Percentiles rank a stretch among this genome's conserved stretches.
These are phyloP conservation scores for Pythium sp. DNA, from an alignment of 352 stramenopile genomes.

Conservation along the genomic window DNA sequence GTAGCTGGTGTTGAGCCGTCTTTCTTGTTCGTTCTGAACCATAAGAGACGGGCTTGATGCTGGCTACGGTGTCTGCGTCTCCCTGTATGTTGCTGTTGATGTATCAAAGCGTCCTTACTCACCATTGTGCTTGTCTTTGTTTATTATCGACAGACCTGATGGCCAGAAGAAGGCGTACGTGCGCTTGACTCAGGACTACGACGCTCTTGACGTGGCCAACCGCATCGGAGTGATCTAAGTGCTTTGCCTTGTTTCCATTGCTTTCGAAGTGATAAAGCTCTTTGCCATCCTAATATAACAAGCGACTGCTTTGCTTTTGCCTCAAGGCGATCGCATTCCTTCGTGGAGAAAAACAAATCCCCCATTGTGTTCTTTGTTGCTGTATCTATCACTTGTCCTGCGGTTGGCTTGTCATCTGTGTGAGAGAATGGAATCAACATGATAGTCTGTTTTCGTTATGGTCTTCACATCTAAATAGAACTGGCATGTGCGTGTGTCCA, in stretches of 20 bases:
- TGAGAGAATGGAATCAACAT: background rate
- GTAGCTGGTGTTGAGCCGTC: background rate
- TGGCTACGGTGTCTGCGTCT: slow-evolving; percentile 24
- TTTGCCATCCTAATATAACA: slow-evolving; percentile 64
- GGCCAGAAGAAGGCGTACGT: slow-evolving; percentile 99
- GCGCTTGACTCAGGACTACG: slow-evolving; percentile 97
- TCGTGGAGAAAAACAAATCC: slow-evolving; percentile 12
- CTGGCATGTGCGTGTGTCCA: slow-evolving; percentile 1
- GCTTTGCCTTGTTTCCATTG: slow-evolving; percentile 23
- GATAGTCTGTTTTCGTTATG: slow-evolving; percentile 7
- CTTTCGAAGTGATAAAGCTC: slow-evolving; percentile 39
- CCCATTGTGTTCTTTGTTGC: background rate
- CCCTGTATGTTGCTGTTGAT: slow-evolving; percentile 14
- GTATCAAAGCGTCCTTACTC: slow-evolving; percentile 18
- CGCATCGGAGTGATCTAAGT: slow-evolving; percentile 99
- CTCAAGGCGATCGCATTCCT: slow-evolving; percentile 11
- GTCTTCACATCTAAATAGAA: slow-evolving; percentile 12
- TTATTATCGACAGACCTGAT: slow-evolving; percentile 85
- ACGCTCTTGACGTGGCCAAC: slow-evolving; percentile 99
- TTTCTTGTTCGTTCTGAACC: slow-evolving; percentile 1
- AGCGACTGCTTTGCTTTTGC: slow-evolving; percentile 15
- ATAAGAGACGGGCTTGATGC: background rate
- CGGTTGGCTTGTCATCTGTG: background rate
- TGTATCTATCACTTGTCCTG: background rate
- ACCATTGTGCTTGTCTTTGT: slow-evolving; percentile 27